These are phyloP conservation scores for Coemansia sp. DNA, from an alignment of 192 early-diverging fungal species.

Conservation along the genomic window DNA sequence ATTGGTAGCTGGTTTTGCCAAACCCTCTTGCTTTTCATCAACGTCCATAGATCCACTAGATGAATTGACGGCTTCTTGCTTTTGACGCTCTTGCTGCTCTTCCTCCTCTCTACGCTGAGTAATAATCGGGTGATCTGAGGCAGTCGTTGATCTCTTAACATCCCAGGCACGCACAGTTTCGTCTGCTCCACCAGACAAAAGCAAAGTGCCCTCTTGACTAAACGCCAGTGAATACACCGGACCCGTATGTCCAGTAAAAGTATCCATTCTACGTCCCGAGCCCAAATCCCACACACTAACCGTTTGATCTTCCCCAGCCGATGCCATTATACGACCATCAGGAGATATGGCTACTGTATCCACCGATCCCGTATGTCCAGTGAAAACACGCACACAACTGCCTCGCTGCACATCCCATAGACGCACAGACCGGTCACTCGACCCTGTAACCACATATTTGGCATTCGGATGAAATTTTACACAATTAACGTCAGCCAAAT, in stretches of 20 bases:
- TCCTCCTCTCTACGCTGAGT: conserved; percentile 19
- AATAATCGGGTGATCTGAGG: conserved; percentile 38
- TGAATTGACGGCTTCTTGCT: background rate
- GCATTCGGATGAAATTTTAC: conserved; percentile 97
- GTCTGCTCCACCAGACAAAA: conserved; percentile 85
- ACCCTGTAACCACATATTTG: conserved; percentile 92
- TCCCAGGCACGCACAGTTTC: conserved; percentile 90
- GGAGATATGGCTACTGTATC: conserved; percentile 85
- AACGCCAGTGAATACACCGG: conserved; percentile 83
- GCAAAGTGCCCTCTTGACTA: conserved; percentile 70
- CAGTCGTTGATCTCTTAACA: conserved; percentile 58
- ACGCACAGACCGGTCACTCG: conserved; percentile 80
- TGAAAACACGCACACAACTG: conserved; percentile 83
- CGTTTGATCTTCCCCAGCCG: conserved; percentile 64
- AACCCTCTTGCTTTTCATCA: conserved; percentile 7
- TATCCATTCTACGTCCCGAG: conserved; percentile 76
- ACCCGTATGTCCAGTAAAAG: conserved; percentile 79
- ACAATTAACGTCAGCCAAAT: conserved; percentile 91
- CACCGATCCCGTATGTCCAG: conserved; percentile 79
- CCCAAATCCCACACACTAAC: conserved; percentile 92
- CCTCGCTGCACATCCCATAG: conserved; percentile 95
- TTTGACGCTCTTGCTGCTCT: conserved; percentile 4
- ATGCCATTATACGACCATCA: conserved; percentile 86
- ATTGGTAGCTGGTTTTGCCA: background rate
- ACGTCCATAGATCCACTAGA: conserved; percentile 30